These are phyloP conservation scores for Spinacia oleracea DNA, from an alignment of 179 eudicot genomes.

Conservation along the genomic window DNA sequence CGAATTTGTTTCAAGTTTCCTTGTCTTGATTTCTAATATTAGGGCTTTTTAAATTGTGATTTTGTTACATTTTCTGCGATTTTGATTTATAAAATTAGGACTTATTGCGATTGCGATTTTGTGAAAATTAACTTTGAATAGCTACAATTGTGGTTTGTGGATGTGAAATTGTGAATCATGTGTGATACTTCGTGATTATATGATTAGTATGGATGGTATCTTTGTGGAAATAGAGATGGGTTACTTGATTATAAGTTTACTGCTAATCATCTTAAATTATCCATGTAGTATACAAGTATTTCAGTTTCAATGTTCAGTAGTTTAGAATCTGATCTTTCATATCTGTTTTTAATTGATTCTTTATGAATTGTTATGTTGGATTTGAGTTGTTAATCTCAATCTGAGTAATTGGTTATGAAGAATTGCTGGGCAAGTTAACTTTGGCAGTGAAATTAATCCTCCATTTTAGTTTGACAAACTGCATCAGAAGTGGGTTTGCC, in stretches of 20 bases:
- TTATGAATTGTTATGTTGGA: neutral
- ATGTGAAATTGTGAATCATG: no score
- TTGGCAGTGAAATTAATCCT: slow-evolving; percentile 16
- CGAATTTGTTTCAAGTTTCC: no score
- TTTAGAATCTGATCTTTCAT: neutral
- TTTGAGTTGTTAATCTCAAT: neutral
- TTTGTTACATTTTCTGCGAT: no score
- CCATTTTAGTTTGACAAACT: neutral
- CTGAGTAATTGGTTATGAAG: no score
- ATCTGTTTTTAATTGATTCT: neutral
- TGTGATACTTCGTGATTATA: neutral
- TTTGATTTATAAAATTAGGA: no score
- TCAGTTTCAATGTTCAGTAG: neutral
- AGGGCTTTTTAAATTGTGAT: no score
- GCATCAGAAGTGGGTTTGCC: neutral
- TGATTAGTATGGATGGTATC: neutral
- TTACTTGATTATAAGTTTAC: neutral
- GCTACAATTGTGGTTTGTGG: neutral
- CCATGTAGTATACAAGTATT: neutral
- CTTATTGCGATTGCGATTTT: no score
- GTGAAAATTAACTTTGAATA: no score
- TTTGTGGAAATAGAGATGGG: neutral
- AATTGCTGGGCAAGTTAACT: slow-evolving; percentile 28
- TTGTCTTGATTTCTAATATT: no score
- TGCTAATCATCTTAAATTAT: neutral